phyloP scores from a whole-genome alignment of 108 stramenopile genomes.

The Cyclotella baltica region DNA sequence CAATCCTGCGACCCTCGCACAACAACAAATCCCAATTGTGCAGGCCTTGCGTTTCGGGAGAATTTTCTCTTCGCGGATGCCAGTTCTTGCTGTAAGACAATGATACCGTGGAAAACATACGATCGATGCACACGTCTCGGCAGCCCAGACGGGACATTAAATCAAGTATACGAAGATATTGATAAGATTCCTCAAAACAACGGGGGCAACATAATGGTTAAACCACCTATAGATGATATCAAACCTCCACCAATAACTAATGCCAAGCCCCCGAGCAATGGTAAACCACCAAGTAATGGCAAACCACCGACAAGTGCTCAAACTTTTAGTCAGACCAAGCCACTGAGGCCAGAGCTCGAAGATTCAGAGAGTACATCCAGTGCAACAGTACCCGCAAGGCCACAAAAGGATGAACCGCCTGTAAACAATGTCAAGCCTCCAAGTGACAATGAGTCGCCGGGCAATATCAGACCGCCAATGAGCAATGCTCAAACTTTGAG shows the following conservation, averaged over 20 bases:
- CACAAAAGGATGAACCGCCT: neutral
- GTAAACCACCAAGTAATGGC: too few relatives aligned
- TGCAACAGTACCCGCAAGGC: too few relatives aligned
- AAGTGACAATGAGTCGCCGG: neutral
- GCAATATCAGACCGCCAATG: neutral
- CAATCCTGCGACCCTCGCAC: constrained; percentile 24
- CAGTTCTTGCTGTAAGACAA: constrained; percentile 9
- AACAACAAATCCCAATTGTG: constrained; percentile 26
- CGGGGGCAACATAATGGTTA: neutral
- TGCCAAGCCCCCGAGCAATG: neutral
- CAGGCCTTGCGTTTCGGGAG: constrained; percentile 19
- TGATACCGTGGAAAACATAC: constrained; percentile 16
- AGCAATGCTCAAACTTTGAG: too few relatives aligned
- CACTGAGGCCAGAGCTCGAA: too few relatives aligned
- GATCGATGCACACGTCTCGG: constrained; percentile 12
- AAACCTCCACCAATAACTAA: neutral
- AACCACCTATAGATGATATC: neutral
- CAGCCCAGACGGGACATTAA: neutral
- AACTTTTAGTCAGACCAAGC: neutral
- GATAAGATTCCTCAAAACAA: neutral
- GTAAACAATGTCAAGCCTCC: neutral
- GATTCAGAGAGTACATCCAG: too few relatives aligned
- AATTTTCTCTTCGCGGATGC: constrained; percentile 9
- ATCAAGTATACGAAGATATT: constrained; percentile 4
- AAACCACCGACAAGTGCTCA: neutral